Conservation (phyloP, 768 basidiomycete genomes). For the Suillus lakei region DNA sequence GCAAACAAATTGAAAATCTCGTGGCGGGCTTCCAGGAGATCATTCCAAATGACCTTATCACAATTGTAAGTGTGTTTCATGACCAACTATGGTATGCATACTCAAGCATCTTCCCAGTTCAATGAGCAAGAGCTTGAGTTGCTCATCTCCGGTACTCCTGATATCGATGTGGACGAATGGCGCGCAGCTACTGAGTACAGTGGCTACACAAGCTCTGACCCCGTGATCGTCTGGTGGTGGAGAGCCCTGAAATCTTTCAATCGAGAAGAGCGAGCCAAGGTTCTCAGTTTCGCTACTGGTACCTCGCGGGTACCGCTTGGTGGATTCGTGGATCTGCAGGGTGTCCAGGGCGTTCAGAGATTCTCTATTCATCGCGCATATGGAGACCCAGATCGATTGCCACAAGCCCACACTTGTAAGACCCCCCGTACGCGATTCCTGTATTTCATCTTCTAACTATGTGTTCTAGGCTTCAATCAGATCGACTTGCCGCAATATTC, state of each 20-base stretch:
- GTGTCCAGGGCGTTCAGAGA: conserved; percentile 90
- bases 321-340: conserved; percentile 95
- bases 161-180: conserved; percentile 99
- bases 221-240: conserved; percentile 99
- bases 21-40: conserved; percentile 95
- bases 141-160: conserved; percentile 96
- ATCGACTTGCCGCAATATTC: conserved; percentile 95
- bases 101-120: conserved; percentile 55
- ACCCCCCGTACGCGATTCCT: conserved; percentile 13
- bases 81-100: conserved; percentile 12
- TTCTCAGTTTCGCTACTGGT: conserved; percentile 95
- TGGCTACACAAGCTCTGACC: conserved; percentile 86
- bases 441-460: conserved; percentile 17
- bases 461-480: conserved; percentile 81
- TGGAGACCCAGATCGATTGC: conserved; percentile 81
- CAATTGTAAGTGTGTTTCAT: conserved; percentile 66
- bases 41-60: conserved; percentile 93
- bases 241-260: conserved; percentile 96
- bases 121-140: conserved; percentile 95
- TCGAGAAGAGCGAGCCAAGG: conserved; percentile 94
- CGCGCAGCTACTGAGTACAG: conserved; percentile 90
- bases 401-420: conserved; percentile 90
- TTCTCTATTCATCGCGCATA: conserved; percentile 97
- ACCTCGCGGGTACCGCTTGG: conserved; percentile 92
- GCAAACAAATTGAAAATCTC: conserved; percentile 92